Base-by-base conservation (phyloP, 805 yeast genomes). In the Kurtzmaniella fragi region DNA sequence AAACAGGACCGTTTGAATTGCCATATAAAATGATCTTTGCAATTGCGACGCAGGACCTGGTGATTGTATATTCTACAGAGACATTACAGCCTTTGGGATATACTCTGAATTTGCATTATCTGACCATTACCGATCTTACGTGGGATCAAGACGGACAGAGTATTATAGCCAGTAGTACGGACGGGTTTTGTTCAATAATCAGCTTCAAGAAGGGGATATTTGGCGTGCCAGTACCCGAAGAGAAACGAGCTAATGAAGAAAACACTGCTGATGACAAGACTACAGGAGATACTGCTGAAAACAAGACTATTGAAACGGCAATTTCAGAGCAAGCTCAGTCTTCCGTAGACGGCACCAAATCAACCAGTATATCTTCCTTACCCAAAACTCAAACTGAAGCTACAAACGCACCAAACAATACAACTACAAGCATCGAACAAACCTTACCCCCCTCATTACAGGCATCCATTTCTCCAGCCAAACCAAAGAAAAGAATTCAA, bases 1-100 rank as follows among this genome's bases (percentile, higher is more conserved):
- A 30, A 3, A 5, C 37, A 2, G 15, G 27, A 7, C 59, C 67
- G 1, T 73, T 87, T 43, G 60, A 67, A 4, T 59, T 90, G 33
- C 84, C 87, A 1, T 89, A 93, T 53, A 76, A 88, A 45, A 75
- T 93, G 78, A 63, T 91, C 1, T 90, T 84, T 63, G 98, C 97
- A 0, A 84, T 93, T 14, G 98, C 96, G 0, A 90, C 97, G 0
- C 89, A 86, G 41, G 96, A 87, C 55, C 75, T 90, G 11, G 83
- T 93, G 10, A 53, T 83, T 7, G 63, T 93, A 2, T 93, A 86
- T 60, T 95, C 88, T 48, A 91, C 98, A 0, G 84, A 81, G 45
- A 69, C 71, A 26, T 51, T 69, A 17, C 59, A 71, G 40, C 95
- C 97, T 2, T 52, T 93, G 16, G 93, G 90, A 4, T 64, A 77